Conservation (phyloP, 495 filamentous ascomycete species). For the Parmelia sp. region DNA sequence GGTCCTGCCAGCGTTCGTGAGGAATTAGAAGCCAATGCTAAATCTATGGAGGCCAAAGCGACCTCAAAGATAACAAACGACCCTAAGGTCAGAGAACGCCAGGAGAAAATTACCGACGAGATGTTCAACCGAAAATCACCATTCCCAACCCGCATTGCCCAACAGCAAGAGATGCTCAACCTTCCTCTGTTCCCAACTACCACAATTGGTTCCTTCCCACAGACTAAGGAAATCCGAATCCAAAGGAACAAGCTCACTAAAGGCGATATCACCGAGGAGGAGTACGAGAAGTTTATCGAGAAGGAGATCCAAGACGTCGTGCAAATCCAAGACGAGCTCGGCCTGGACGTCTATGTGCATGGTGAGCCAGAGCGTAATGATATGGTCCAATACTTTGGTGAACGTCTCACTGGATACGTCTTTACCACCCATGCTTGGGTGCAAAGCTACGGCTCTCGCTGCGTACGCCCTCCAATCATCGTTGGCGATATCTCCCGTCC, state of each 20-base stretch:
- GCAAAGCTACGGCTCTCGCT: conserved; percentile 95
- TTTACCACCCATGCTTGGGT: conserved; percentile 99
- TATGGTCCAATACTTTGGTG: conserved; percentile 99
- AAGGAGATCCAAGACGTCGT: conserved; percentile 90
- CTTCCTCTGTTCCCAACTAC: conserved; percentile 97
- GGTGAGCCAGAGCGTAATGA: conserved; percentile 99
- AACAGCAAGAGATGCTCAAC: conserved; percentile 80
- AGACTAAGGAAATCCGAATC: conserved; percentile 96
- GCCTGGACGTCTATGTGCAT: conserved; percentile 92
- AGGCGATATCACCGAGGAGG: conserved; percentile 79
- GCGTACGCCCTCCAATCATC: conserved; percentile 95
- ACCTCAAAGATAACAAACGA: conserved; percentile 93
- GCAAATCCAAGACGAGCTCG: conserved; percentile 95
- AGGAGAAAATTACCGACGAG: conserved; percentile 71
- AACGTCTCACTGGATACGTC: conserved; percentile 91
- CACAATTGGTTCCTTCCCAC: conserved; percentile 98
- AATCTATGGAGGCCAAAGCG: conserved; percentile 79
- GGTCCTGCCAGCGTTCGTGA: conserved; percentile 78
- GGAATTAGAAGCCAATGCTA: conserved; percentile 89
- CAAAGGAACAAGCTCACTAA: conserved; percentile 97
- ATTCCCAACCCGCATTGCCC: conserved; percentile 73
- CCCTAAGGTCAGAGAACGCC: conserved; percentile 90
- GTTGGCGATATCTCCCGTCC: conserved; percentile 97
- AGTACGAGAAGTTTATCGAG: conserved; percentile 98
- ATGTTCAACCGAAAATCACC: conserved; percentile 87